phyloP scores from a whole-genome alignment of 768 basidiomycete species.

The Leccinum broughii region DNA sequence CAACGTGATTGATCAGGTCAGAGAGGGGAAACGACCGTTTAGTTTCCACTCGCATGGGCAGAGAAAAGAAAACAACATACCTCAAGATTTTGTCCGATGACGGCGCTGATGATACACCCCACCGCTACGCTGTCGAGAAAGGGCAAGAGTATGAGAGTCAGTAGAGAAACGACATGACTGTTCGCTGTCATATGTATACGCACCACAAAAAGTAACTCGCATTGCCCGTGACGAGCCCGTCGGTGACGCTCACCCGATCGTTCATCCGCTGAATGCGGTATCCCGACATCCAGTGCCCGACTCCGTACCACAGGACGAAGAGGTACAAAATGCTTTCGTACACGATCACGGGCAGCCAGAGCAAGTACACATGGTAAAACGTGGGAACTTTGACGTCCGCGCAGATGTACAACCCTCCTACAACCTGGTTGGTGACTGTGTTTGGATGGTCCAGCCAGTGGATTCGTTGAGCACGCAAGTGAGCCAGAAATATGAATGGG shows the following conservation, averaged over 20 bases:
- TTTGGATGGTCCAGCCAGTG: neutral
- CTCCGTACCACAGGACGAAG: conserved; percentile 8
- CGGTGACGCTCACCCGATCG: neutral
- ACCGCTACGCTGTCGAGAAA: neutral
- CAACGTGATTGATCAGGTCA: neutral
- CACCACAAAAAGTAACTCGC: conserved; percentile 7
- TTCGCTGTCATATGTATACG: neutral
- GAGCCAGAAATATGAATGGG: neutral
- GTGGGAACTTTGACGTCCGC: neutral
- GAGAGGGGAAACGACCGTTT: neutral
- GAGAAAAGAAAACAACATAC: neutral
- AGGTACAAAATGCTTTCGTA: conserved; percentile 10
- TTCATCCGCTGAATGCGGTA: neutral
- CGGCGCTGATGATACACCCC: neutral
- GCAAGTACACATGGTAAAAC: conserved; percentile 7
- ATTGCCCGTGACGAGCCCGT: neutral
- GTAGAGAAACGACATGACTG: neutral
- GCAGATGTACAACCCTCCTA: conserved; percentile 9
- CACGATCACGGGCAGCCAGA: conserved; percentile 11
- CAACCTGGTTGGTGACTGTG: neutral
- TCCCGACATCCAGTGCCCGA: neutral
- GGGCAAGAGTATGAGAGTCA: neutral
- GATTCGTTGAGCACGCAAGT: neutral
- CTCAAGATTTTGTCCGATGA: conserved; percentile 2
- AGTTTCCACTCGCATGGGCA: neutral